phyloP scores from a whole-genome alignment of 495 filamentous ascomycete species.

The Hypoxylon intermedium region DNA sequence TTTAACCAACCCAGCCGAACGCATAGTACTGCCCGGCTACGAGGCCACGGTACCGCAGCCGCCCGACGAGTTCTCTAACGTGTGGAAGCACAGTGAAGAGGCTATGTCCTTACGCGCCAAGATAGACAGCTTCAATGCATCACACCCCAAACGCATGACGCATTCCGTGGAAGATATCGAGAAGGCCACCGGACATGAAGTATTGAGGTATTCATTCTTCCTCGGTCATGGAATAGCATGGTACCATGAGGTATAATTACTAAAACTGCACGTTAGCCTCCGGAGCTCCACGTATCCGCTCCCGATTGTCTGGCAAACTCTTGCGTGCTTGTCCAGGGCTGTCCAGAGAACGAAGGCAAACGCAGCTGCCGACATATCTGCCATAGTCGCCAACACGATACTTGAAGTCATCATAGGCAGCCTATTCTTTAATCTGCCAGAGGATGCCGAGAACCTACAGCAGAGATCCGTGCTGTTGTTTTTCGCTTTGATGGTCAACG shows the following conservation, averaged over 20 bases:
- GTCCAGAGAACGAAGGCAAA: conserved; percentile 56
- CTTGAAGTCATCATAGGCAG: conserved; percentile 55
- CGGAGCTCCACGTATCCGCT: neutral
- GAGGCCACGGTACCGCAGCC: conserved; percentile 67
- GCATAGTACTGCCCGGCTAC: conserved; percentile 68
- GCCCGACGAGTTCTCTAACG: conserved; percentile 67
- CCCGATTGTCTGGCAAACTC: neutral
- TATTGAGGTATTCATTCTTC: no score
- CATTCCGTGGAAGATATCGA: no score
- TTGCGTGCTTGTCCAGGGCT: conserved; percentile 57
- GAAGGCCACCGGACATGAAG: no score
- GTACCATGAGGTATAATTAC: neutral
- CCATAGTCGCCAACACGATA: conserved; percentile 48
- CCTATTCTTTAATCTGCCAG: conserved; percentile 51
- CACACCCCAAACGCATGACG: no score
- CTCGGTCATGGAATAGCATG: neutral
- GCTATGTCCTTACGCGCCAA: conserved; percentile 64
- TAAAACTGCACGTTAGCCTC: neutral
- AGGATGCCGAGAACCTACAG: neutral
- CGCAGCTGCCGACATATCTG: conserved; percentile 37
- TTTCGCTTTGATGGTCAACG: conserved; percentile 53
- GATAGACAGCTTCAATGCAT: conserved; percentile 65
- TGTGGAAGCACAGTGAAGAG: conserved; percentile 51
- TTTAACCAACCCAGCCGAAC: conserved; percentile 75
- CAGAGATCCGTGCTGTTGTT: conserved; percentile 35